Evolutionary conservation across 495 filamentous ascomycete genomes (phyloP), one percentile per base, ranked within the genome.

Genomic region (Cercophora sp.): DNA sequence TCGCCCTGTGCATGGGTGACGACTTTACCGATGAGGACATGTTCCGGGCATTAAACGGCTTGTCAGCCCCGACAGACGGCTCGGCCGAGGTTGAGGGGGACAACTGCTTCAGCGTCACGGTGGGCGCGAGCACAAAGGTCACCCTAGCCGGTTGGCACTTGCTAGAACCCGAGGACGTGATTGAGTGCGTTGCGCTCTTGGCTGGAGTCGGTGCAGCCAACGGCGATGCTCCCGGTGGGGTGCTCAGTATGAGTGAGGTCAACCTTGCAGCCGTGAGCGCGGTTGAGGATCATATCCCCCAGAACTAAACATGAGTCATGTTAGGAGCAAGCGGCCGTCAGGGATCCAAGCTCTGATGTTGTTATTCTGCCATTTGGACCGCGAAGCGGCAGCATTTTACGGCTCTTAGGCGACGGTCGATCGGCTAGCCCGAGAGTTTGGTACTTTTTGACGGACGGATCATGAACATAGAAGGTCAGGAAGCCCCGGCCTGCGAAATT

Each of bases 21-120:
- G 93, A 98, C 60, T 93, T 91, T 52, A 97, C 93, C 9, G 93
- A 98, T 68, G 93, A 98, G 79, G 93, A 93, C 86, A 83, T 74
- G 80, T 82, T 82, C 79, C 83, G 83, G 37, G 81, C 84, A 2
- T 75, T 89, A 13, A 78, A 79, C 48, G 78, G 74, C 22, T 77
- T 80, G 22, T 71, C 67, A 23, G 63, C 54, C 2, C 56, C 61
- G 9, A n/a, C 34, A 2, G 65, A 64, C 4, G 66, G 73, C 3
- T 64, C 85, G 2, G 74, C 81, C 1, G 60, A 75, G 52, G 48
- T 78, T 5, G 66, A 66, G 20, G 72, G 61, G 5, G 64, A 85
- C 19, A 79, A 88, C 61, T 79, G 91, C 48, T 96, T 93, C 69
- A 84, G 87, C 11, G 87, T 93, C 22, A 93, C 89, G 3, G 87